A percentile compares a stretch with the other conserved stretches of the same genome.
phyloP scores from a whole-genome alignment of 2,329 filamentous ascomycete species.

The Colletotrichum tanaceti region DNA sequence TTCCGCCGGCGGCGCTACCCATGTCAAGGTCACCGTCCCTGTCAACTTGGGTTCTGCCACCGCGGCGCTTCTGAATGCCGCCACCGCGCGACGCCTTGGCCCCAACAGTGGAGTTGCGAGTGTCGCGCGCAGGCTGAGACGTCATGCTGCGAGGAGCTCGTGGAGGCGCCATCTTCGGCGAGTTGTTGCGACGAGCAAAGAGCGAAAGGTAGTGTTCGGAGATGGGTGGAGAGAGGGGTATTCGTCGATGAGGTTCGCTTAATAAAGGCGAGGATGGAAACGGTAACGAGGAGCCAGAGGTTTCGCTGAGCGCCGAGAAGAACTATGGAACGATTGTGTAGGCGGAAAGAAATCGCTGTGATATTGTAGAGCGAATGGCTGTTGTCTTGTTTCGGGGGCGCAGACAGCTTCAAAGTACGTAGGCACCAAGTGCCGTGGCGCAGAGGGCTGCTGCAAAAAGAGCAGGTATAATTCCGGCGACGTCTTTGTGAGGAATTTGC shows the following conservation, averaged over 20 bases:
- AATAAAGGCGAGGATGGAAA: background rate
- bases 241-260: background rate
- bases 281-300: background rate
- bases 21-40: constrained; percentile 71
- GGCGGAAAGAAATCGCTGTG: background rate
- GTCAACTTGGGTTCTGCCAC: constrained; percentile 56
- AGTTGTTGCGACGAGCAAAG: background rate
- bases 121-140: constrained; percentile 47
- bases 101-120: constrained; percentile 46
- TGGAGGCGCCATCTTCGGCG: constrained; percentile 41
- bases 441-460: constrained; percentile 10
- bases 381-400: constrained; percentile 14
- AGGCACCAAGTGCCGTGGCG: constrained; percentile 23
- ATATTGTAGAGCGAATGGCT: constrained; percentile 10
- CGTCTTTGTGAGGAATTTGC: background rate
- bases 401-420: constrained; percentile 21
- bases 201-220: background rate
- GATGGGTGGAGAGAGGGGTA: background rate
- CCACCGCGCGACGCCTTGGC: constrained; percentile 53
- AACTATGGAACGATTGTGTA: background rate
- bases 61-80: constrained; percentile 64
- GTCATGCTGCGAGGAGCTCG: constrained; percentile 39
- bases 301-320: background rate
- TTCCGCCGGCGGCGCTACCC: constrained; percentile 51
- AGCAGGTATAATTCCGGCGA: background rate